Base-by-base conservation (phyloP, 73 alveolate genomes). In the Blepharisma japonicum region DNA sequence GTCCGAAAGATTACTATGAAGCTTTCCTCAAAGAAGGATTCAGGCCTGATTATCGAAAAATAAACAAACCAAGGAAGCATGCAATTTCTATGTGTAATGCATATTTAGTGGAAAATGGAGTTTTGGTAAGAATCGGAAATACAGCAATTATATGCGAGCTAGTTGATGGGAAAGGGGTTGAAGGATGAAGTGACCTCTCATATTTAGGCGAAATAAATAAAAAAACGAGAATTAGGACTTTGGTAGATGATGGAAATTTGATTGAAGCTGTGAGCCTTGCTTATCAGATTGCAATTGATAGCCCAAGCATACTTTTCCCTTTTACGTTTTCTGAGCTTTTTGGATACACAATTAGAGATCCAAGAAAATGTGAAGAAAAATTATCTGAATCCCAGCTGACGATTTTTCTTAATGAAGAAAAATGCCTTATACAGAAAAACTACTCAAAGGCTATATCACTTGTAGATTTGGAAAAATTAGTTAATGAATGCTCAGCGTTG, bases 211-310 rank as follows among this genome's bases (percentile, higher is more conserved):
- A 18, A 25, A 4, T 39, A 2, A 14, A n/a, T 14, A 39, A 39
- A 25, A 61, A 61, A 61, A 25, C 23, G 14, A 8, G 38, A 25
- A 25, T 61, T 1, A 14, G 47, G 11, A 25, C 23, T 20, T 25
- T 61, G 11, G 74, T 39, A 14, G 74, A 61, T 61, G 74, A 61
- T 61, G 74, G 74, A 20, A 61, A 61, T 61, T 25, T 61, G 39
- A 8, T 61, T 14, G 74, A 61, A 61, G 74, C 74, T 61, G 74
- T 61, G 14, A 3, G 47, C 18, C 11, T 61, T 20, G 38, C 47
- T 61, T 61, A 61, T 61, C 74, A 61, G 47, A 61, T 61, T 39
- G 50, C 23, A 8, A 61, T 18, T 25, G 47, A 25, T 9, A 61
- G 18, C 18, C 11, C 38, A 14, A 39, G 23, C 74, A 18, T 61